Percentiles rank a stretch among this genome's conserved stretches.
phyloP scores from a whole-genome alignment of 805 yeast genomes.

The Ogataea paradorogensis region DNA sequence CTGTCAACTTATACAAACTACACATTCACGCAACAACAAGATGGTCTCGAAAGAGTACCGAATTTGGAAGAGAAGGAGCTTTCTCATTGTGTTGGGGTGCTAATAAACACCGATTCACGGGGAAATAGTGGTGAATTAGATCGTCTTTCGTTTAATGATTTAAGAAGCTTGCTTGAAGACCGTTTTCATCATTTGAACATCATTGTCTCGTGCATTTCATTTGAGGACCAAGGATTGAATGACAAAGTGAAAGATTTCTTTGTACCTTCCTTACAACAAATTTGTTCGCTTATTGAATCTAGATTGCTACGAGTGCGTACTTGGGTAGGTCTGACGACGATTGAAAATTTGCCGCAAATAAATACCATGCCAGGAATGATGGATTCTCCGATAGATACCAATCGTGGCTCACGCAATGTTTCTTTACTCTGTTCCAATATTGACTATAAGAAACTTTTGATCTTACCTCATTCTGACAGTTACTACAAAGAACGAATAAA shows the following conservation, averaged over 20 bases:
- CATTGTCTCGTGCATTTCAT: conserved; percentile 14
- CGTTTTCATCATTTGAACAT: conserved; percentile 32
- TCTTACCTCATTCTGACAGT: conserved; percentile 20
- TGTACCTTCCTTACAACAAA: conserved; percentile 9
- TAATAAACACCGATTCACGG: conserved; percentile 16
- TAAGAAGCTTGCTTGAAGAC: conserved; percentile 14
- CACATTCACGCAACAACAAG: conserved; percentile 10
- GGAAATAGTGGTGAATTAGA: conserved; percentile 2
- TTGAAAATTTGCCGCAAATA: conserved; percentile 22
- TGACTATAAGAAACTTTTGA: conserved; percentile 29
- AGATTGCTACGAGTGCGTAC: conserved; percentile 38
- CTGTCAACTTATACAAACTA: conserved; percentile 14
- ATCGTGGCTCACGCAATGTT: background rate
- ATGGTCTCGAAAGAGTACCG: conserved; percentile 7
- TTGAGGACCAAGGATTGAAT: conserved; percentile 1
- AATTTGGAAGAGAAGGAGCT: conserved; percentile 22
- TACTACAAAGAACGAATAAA: conserved; percentile 38
- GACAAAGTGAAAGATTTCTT: conserved; percentile 2
- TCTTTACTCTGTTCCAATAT: conserved; percentile 27
- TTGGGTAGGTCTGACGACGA: conserved; percentile 40
- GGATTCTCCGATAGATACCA: background rate
- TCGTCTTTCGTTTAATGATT: conserved; percentile 7
- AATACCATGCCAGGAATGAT: conserved; percentile 37
- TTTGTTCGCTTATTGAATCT: conserved; percentile 14
- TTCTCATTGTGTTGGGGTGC: conserved; percentile 21